Conservation (phyloP, 1,284 basidiomycete species). For the Ceratobasidium sp. region DNA sequence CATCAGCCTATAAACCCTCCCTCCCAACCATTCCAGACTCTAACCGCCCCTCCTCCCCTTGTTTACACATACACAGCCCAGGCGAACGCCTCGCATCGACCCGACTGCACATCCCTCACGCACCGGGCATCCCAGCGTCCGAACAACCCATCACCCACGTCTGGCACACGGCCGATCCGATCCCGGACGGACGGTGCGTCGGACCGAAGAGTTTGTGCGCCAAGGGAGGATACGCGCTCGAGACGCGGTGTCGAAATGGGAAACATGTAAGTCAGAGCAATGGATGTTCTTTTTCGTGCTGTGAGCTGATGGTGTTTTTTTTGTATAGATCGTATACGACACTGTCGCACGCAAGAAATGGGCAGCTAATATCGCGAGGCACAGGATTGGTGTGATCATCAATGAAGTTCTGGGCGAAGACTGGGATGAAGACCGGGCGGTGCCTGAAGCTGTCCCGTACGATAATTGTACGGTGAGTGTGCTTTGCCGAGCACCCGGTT, state of each 20-base stretch:
- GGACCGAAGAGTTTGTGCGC: conserved; percentile 80
- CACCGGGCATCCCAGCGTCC: conserved; percentile 46
- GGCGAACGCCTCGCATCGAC: conserved; percentile 89
- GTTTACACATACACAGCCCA: conserved; percentile 76
- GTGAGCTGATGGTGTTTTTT: background rate
- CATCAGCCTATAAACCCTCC: background rate
- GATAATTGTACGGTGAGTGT: conserved; percentile 57
- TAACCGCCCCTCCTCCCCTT: background rate
- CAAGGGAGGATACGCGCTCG: conserved; percentile 82
- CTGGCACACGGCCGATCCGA: conserved; percentile 89
- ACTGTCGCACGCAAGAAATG: conserved; percentile 87
- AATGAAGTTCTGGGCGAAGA: conserved; percentile 78
- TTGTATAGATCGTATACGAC: conserved; percentile 77
- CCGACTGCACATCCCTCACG: conserved; percentile 72
- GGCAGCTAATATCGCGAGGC: conserved; percentile 82
- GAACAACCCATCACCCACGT: conserved; percentile 78
- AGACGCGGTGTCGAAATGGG: conserved; percentile 86
- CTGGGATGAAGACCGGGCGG: conserved; percentile 67
- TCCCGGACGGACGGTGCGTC: conserved; percentile 82
- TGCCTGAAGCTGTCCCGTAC: conserved; percentile 54
- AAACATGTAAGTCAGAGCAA: conserved; percentile 61
- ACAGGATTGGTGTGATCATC: conserved; percentile 82
- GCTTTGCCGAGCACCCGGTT: too few relatives aligned
- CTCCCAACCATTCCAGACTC: background rate
- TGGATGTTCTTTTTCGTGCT: background rate